Evolutionary conservation across 2,329 filamentous ascomycete genomes (phyloP).

Genomic region (Trichoderma citrinoviride): DNA sequence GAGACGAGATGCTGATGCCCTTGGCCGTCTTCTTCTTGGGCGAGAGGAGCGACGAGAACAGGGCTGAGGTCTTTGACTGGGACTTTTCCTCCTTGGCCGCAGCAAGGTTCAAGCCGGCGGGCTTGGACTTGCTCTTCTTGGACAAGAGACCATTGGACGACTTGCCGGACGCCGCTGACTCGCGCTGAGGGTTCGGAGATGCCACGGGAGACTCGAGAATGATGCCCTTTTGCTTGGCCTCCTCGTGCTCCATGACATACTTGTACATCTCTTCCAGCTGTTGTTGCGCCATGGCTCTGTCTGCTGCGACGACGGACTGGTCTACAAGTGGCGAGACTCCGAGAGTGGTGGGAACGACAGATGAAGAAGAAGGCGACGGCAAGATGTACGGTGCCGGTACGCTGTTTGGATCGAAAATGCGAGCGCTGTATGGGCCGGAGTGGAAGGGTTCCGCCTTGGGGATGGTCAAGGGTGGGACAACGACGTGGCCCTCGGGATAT

Average conservation of each 20-base stretch:
- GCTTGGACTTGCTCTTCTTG: conserved; percentile 50
- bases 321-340: conserved; percentile 72
- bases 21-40: conserved; percentile 53
- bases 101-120: conserved; percentile 49
- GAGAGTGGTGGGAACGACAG: conserved; percentile 41
- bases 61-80: conserved; percentile 56
- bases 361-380: conserved; percentile 50
- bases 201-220: conserved; percentile 44
- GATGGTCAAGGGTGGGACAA: conserved; percentile 53
- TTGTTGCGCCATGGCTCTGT: conserved; percentile 71
- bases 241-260: conserved; percentile 87
- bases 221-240: conserved; percentile 58
- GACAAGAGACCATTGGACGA: conserved; percentile 35
- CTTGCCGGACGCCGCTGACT: conserved; percentile 29
- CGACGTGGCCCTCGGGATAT: conserved; percentile 34
- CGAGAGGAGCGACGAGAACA: conserved; percentile 61
- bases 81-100: conserved; percentile 46
- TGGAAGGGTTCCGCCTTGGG: conserved; percentile 36
- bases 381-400: conserved; percentile 43
- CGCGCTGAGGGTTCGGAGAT: conserved; percentile 31
- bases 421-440: conserved; percentile 14
- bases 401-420: conserved; percentile 18
- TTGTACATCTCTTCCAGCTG: conserved; percentile 90
- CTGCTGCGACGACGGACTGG: conserved; percentile 68
- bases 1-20: conserved; percentile 60